Percentiles rank a stretch among this genome's conserved stretches.
Evolutionary conservation across 75 land plant species (phyloP).

Genomic region (Ceratopteris richardii): DNA sequence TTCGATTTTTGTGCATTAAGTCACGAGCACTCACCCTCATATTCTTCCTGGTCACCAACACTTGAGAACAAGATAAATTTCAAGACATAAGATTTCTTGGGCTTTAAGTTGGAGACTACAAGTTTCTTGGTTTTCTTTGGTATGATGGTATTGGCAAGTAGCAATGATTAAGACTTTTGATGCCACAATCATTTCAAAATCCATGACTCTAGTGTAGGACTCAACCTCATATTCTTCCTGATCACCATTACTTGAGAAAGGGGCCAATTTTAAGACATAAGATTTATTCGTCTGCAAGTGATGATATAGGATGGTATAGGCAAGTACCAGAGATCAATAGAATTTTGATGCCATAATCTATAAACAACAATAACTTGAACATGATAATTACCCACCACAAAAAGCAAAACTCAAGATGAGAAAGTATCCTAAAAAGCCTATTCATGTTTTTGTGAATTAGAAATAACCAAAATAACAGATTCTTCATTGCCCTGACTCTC

Average conservation of each 20-base stretch:
- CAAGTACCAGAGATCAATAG: conserved; percentile 24
- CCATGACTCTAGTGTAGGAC: conserved; percentile 15
- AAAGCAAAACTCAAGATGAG: conserved; percentile 34
- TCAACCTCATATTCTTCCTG: conserved; percentile 27
- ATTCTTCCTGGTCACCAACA: too few species aligned
- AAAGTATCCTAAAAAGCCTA: conserved; percentile 26
- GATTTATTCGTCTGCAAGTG: conserved; percentile 44
- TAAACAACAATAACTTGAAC: conserved; percentile 16
- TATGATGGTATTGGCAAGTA: too few species aligned
- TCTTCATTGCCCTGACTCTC: too few species aligned
- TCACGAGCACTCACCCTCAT: too few species aligned
- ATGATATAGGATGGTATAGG: conserved; percentile 31
- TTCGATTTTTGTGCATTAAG: too few species aligned
- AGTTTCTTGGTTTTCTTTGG: too few species aligned
- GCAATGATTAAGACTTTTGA: too few species aligned
- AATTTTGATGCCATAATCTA: conserved; percentile 53
- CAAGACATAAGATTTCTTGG: too few species aligned
- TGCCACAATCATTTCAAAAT: too few species aligned
- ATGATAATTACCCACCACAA: conserved; percentile 10
- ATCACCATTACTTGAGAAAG: conserved; percentile 23
- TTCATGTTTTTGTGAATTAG: not conserved
- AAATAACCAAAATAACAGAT: too few species aligned
- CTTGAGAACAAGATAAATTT: too few species aligned
- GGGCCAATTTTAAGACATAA: conserved; percentile 48
- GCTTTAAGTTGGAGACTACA: too few species aligned